These are phyloP conservation scores for Danielozyma ontarioensis DNA, from an alignment of 805 yeast species.

Conservation along the genomic window DNA sequence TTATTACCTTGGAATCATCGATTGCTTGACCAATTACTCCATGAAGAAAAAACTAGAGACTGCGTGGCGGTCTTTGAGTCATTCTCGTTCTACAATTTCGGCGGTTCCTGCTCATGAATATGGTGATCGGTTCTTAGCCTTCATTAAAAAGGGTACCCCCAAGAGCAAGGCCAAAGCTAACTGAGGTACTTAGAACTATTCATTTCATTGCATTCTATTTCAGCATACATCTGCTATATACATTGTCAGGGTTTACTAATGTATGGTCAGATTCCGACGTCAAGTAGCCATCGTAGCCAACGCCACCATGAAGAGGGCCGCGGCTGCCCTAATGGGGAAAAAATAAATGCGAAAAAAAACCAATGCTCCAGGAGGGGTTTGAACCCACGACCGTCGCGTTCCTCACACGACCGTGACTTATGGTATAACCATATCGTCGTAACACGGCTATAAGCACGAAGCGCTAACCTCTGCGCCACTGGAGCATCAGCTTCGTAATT, in stretches of 20 bases:
- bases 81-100: slow-evolving; percentile 66
- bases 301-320: too few relatives aligned
- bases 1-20: slow-evolving; percentile 91
- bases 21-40: slow-evolving; percentile 81
- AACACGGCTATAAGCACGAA: slow-evolving; percentile 48
- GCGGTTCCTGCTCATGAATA: slow-evolving; percentile 90
- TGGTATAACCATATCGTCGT: slow-evolving; percentile 41
- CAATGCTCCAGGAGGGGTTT: slow-evolving; percentile 50
- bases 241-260: too few relatives aligned
- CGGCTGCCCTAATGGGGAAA: too few relatives aligned
- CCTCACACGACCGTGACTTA: slow-evolving; percentile 50
- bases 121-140: slow-evolving; percentile 77
- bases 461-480: slow-evolving; percentile 54
- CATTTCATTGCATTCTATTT: too few relatives aligned
- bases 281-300: too few relatives aligned
- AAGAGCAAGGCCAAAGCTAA: slow-evolving; percentile 9
- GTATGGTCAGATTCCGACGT: too few relatives aligned
- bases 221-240: too few relatives aligned
- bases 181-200: too few relatives aligned
- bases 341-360: slow-evolving; percentile 26
- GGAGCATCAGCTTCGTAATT: slow-evolving; percentile 24
- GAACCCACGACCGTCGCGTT: slow-evolving; percentile 55
- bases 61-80: slow-evolving; percentile 69
- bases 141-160: slow-evolving; percentile 43
- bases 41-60: slow-evolving; percentile 77